These are phyloP conservation scores for Hypomontagnella monticulosa DNA, from an alignment of 495 filamentous ascomycete species.

Conservation along the genomic window DNA sequence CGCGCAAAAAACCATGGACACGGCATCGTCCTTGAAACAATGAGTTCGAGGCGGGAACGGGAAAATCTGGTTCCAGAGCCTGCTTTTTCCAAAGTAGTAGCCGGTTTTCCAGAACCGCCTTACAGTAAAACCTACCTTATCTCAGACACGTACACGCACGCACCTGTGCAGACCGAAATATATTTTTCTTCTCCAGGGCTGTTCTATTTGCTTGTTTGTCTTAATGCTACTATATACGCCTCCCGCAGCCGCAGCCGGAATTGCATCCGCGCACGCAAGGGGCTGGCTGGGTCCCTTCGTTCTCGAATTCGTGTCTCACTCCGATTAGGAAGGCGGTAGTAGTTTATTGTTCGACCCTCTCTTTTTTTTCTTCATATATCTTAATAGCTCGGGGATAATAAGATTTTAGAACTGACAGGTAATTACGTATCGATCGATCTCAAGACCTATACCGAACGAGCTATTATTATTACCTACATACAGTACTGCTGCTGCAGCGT, in stretches of 20 bases:
- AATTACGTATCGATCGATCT: slow-evolving; percentile 31
- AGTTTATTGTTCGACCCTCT: no score
- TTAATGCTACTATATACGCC: slow-evolving; percentile 24
- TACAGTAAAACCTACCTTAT: slow-evolving; percentile 12
- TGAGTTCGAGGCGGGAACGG: slow-evolving; percentile 18
- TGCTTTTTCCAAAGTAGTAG: neutral
- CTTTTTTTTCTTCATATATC: slow-evolving; percentile 1
- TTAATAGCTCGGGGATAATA: slow-evolving; percentile 11
- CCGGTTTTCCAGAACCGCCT: neutral
- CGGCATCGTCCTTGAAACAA: slow-evolving; percentile 40
- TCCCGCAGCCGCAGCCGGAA: slow-evolving; percentile 32
- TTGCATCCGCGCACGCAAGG: slow-evolving; percentile 32
- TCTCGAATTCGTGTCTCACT: slow-evolving; percentile 33
- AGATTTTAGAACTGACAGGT: slow-evolving; percentile 15
- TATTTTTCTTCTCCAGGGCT: no score
- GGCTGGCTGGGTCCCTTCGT: slow-evolving; percentile 14
- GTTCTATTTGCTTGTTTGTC: slow-evolving; percentile 11
- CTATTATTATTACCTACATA: slow-evolving; percentile 21
- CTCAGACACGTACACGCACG: slow-evolving; percentile 17
- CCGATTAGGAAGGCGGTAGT: slow-evolving; percentile 27
- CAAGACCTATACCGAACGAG: slow-evolving; percentile 26
- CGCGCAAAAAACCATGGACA: slow-evolving; percentile 3
- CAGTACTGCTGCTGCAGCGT: no score
- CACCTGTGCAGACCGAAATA: neutral
- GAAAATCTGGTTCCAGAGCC: neutral